These are phyloP conservation scores for Neopestalotiopsis sp. DNA, from an alignment of 2,329 filamentous ascomycete species.

Conservation along the genomic window DNA sequence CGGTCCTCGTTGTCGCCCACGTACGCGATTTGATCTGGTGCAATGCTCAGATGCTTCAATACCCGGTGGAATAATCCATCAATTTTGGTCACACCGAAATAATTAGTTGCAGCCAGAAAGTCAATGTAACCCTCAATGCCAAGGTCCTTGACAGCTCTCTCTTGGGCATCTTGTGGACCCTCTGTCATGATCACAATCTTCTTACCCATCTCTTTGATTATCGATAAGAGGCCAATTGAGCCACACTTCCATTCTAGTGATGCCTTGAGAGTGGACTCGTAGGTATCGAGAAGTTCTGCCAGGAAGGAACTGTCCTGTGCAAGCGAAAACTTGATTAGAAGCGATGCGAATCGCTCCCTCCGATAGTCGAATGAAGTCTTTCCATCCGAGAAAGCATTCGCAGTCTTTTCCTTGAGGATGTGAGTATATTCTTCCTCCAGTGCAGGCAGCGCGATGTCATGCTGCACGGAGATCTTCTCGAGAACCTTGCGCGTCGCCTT, in stretches of 20 bases:
- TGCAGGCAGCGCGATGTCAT: conserved; percentile 18
- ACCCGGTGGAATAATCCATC: conserved; percentile 34
- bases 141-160: conserved; percentile 44
- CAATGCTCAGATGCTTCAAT: conserved; percentile 30
- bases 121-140: conserved; percentile 33
- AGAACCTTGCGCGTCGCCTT: conserved; percentile 41
- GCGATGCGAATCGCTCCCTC: conserved; percentile 40
- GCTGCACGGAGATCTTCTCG: conserved; percentile 28
- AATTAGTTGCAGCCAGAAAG: conserved; percentile 37
- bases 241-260: conserved; percentile 42
- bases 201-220: conserved; percentile 39
- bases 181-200: conserved; percentile 51
- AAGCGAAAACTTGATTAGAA: conserved; percentile 36
- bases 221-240: conserved; percentile 38
- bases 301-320: conserved; percentile 25
- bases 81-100: conserved; percentile 33
- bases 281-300: conserved; percentile 29
- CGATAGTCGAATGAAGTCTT: conserved; percentile 49
- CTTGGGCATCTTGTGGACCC: conserved; percentile 51
- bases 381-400: conserved; percentile 48
- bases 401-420: conserved; percentile 40
- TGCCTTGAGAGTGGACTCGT: conserved; percentile 34
- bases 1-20: conserved; percentile 35
- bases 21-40: conserved; percentile 32
- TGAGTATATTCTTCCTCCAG: conserved; percentile 35